These are phyloP conservation scores for Babesia ovis DNA, from an alignment of 169 alveolate genomes.

Conservation along the genomic window DNA sequence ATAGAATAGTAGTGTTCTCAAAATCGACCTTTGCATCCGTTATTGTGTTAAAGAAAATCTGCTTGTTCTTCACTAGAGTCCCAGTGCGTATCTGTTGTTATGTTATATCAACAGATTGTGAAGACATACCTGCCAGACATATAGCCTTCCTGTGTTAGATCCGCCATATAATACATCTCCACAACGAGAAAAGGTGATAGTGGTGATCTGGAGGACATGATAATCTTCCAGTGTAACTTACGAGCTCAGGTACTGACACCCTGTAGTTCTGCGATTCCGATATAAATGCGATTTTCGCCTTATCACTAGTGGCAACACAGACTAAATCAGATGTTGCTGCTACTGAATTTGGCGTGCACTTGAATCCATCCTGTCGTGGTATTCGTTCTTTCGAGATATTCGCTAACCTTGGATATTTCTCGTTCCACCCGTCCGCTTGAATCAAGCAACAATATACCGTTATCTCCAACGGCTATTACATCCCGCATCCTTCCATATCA, in stretches of 20 bases:
- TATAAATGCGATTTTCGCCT: conserved; percentile 54
- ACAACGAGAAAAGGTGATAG: conserved; percentile 33
- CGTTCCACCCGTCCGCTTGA: conserved; percentile 27
- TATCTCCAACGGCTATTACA: conserved; percentile 53
- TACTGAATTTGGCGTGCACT: conserved; percentile 29
- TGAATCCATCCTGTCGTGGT: conserved; percentile 34
- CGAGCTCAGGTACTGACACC: conserved; percentile 66
- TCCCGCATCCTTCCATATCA: conserved; percentile 37
- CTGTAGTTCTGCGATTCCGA: conserved; percentile 40
- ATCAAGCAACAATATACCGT: conserved; percentile 44
- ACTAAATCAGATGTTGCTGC: conserved; percentile 17
- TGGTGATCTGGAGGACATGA: conserved; percentile 27
- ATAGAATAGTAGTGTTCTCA: conserved; percentile 20
- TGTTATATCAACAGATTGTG: not conserved
- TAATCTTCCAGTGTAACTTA: not conserved
- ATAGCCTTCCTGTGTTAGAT: conserved; percentile 43
- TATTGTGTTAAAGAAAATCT: conserved; percentile 45
- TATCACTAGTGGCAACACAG: conserved; percentile 48
- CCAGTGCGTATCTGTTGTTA: conserved; percentile 28
- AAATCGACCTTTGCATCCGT: conserved; percentile 50
- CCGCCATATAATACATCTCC: conserved; percentile 60
- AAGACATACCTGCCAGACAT: conserved; percentile 53
- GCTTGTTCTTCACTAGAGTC: conserved; percentile 36
- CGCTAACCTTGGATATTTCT: conserved; percentile 34
- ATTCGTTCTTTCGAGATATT: not conserved